These are phyloP conservation scores for Parastagonospora avenae DNA, from an alignment of 2,329 filamentous ascomycete genomes.

Conservation along the genomic window DNA sequence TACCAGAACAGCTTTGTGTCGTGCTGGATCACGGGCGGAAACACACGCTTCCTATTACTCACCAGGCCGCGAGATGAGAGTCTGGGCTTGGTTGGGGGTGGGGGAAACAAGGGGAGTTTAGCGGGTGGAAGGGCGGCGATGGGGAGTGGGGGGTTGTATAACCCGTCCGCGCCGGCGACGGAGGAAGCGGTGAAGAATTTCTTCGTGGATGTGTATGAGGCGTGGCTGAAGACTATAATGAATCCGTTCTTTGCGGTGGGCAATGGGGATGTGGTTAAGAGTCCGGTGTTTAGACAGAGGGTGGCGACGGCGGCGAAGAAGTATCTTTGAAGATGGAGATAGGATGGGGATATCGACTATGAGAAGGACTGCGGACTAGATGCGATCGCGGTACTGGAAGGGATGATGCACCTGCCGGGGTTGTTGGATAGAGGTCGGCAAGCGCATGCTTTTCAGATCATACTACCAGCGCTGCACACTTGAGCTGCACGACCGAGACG, in stretches of 20 bases:
- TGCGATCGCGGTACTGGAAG: no score
- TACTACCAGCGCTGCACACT: no score
- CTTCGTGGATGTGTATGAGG: slow-evolving; percentile 94
- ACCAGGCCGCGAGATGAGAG: slow-evolving; percentile 70
- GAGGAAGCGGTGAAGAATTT: slow-evolving; percentile 96
- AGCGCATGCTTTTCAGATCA: no score
- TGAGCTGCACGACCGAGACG: no score
- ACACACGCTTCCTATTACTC: slow-evolving; percentile 91
- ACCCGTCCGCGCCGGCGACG: slow-evolving; percentile 85
- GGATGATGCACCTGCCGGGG: no score
- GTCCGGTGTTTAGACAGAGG: slow-evolving; percentile 80
- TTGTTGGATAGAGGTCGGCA: no score
- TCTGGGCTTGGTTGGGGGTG: slow-evolving; percentile 28
- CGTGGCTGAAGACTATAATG: slow-evolving; percentile 96
- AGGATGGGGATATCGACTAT: no score
- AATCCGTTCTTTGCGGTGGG: slow-evolving; percentile 91
- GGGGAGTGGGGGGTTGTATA: slow-evolving; percentile 58
- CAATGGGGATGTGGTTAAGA: slow-evolving; percentile 81
- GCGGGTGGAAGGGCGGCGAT: slow-evolving; percentile 37
- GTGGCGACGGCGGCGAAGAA: slow-evolving; percentile 91
- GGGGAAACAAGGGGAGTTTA: slow-evolving; percentile 33
- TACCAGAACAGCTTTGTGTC: slow-evolving; percentile 97
- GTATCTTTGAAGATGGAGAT: slow-evolving; percentile 68
- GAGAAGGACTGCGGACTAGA: no score
- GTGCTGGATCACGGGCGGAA: slow-evolving; percentile 90